Evolutionary conservation across 371 early-diverging fungal species (phyloP).

Genomic region (Mortierella sp.): DNA sequence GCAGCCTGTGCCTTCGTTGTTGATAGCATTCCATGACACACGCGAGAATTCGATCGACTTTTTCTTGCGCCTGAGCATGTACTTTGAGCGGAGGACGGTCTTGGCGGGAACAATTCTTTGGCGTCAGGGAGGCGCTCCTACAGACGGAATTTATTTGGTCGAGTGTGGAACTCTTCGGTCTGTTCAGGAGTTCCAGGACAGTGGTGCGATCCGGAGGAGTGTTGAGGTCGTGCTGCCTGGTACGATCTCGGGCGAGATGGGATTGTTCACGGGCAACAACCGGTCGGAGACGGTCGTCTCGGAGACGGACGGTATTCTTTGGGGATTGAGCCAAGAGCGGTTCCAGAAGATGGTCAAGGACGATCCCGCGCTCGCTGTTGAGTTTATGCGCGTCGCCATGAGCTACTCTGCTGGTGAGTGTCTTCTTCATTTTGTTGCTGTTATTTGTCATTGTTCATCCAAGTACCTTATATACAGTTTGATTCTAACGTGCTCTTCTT

Average conservation of each 20-base stretch:
- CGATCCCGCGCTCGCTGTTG: constrained; percentile 48
- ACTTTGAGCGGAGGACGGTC: constrained; percentile 71
- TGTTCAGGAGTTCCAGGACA: constrained; percentile 63
- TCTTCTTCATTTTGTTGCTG: neutral
- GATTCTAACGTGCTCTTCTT: neutral
- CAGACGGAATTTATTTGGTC: constrained; percentile 78
- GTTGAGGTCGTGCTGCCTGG: constrained; percentile 83
- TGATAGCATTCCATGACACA: constrained; percentile 73
- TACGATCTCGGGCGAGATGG: constrained; percentile 83
- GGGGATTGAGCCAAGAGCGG: constrained; percentile 69
- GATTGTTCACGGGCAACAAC: constrained; percentile 70
- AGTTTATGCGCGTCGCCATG: constrained; percentile 57
- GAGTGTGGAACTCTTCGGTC: constrained; percentile 84
- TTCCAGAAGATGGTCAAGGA: constrained; percentile 72
- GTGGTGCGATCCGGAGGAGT: constrained; percentile 51
- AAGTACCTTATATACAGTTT: neutral
- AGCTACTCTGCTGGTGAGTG: constrained; percentile 52
- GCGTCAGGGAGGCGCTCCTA: constrained; percentile 69
- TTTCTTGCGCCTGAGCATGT: constrained; percentile 68
- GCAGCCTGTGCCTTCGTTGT: constrained; percentile 72
- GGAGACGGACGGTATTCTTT: constrained; percentile 75
- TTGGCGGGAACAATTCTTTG: constrained; percentile 72
- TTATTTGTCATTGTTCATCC: neutral
- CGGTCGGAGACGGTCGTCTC: constrained; percentile 74
- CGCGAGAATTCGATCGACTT: constrained; percentile 66